Percentiles rank a stretch among this genome's conserved stretches.
These are phyloP conservation scores for Biscutella laevigata DNA, from an alignment of 441 rosid genomes.

Conservation along the genomic window DNA sequence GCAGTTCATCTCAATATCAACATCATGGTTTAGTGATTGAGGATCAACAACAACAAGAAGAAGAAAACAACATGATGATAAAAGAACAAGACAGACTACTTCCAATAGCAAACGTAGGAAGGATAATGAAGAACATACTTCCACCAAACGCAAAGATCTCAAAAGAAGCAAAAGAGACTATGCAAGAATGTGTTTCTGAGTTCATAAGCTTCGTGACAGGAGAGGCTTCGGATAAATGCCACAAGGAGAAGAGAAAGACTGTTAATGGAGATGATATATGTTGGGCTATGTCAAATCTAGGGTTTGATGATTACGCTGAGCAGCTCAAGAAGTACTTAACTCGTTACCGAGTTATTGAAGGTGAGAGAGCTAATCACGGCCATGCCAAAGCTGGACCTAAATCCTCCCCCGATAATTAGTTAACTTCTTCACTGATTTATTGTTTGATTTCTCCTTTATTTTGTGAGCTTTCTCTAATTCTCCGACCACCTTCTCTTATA, in stretches of 20 bases:
- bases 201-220: conserved; percentile 79
- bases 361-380: conserved; percentile 44
- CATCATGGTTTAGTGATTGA: conserved; percentile 25
- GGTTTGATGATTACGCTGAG: conserved; percentile 66
- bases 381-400: conserved; percentile 21
- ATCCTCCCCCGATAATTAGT: conserved; percentile 10
- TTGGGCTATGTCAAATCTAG: conserved; percentile 66
- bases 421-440: not conserved
- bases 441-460: not conserved
- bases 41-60: conserved; percentile 22
- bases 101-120: conserved; percentile 73
- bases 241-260: conserved; percentile 75
- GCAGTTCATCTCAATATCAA: conserved; percentile 18
- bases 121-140: conserved; percentile 76
- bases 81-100: conserved; percentile 72
- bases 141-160: conserved; percentile 73
- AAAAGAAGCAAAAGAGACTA: conserved; percentile 71
- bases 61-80: conserved; percentile 21
- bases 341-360: conserved; percentile 53
- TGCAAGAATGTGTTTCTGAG: conserved; percentile 87
- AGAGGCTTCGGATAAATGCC: conserved; percentile 70
- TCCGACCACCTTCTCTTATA: conserved; percentile 2
- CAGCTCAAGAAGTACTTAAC: conserved; percentile 47
- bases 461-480: not conserved
- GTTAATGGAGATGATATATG: conserved; percentile 77